A percentile compares a stretch with the other conserved stretches of the same genome.
phyloP scores from a whole-genome alignment of 2,329 filamentous ascomycete species.

The Exophiala phaeomuriformis region DNA sequence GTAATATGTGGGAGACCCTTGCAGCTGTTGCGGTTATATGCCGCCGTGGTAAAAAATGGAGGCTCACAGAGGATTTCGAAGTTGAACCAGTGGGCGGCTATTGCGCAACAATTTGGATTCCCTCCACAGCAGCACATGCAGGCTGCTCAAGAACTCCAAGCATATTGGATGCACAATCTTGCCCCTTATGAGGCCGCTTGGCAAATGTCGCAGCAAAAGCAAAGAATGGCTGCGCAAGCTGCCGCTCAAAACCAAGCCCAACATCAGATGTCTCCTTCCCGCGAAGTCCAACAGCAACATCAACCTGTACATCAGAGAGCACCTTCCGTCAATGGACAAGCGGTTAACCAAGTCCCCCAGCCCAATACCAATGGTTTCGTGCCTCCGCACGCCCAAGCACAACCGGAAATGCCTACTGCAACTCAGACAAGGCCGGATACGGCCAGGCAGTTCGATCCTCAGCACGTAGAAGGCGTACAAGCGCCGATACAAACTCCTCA shows the following conservation, averaged over 20 bases:
- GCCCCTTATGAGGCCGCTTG: slow-evolving; percentile 61
- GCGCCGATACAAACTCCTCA: slow-evolving; percentile 20
- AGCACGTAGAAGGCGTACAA: slow-evolving; percentile 25
- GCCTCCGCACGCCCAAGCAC: slow-evolving; percentile 10
- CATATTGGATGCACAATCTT: slow-evolving; percentile 68
- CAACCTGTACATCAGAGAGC: slow-evolving; percentile 23
- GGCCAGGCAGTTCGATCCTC: slow-evolving; percentile 27
- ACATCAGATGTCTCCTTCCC: slow-evolving; percentile 34
- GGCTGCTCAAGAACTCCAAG: slow-evolving; percentile 61
- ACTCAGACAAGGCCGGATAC: slow-evolving; percentile 28
- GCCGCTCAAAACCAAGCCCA: slow-evolving; percentile 36
- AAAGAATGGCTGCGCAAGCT: slow-evolving; percentile 37
- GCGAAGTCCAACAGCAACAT: slow-evolving; percentile 33
- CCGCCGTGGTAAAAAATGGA: slow-evolving; percentile 65
- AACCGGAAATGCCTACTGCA: slow-evolving; percentile 32
- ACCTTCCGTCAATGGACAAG: slow-evolving; percentile 28
- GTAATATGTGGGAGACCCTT: slow-evolving; percentile 66
- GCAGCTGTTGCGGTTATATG: slow-evolving; percentile 69
- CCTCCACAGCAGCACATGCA: slow-evolving; percentile 56
- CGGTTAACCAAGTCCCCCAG: slow-evolving; percentile 11
- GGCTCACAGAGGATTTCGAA: slow-evolving; percentile 68
- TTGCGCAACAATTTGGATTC: slow-evolving; percentile 59
- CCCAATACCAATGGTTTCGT: slow-evolving; percentile 35
- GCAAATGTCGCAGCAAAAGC: slow-evolving; percentile 40
- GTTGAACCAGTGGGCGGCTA: slow-evolving; percentile 63